phyloP scores from a whole-genome alignment of 805 yeast genomes.

The Kodamaea leandrae region DNA sequence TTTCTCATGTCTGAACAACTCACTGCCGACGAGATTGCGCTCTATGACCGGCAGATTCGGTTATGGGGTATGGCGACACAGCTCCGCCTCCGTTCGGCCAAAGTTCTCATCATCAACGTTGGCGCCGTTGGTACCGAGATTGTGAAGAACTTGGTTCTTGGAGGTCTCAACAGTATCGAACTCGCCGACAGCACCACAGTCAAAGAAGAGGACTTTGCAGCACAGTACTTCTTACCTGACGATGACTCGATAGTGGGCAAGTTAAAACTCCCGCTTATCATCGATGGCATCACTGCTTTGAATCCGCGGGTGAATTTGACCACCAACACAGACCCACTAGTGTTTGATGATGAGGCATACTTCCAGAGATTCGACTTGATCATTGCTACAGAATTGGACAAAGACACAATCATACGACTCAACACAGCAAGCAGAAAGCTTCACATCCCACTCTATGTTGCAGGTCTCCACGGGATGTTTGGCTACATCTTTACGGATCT shows the following conservation, averaged over 20 bases:
- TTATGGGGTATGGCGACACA: slow-evolving; percentile 97
- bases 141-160: slow-evolving; percentile 78
- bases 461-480: slow-evolving; percentile 74
- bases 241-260: slow-evolving; percentile 55
- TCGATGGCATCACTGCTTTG: slow-evolving; percentile 60
- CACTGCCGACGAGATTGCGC: slow-evolving; percentile 71
- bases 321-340: slow-evolving; percentile 29
- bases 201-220: slow-evolving; percentile 59
- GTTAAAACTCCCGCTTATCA: slow-evolving; percentile 52
- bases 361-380: slow-evolving; percentile 63
- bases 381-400: slow-evolving; percentile 65
- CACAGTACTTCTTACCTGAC: slow-evolving; percentile 68
- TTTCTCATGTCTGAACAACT: slow-evolving; percentile 4
- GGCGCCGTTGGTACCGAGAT: slow-evolving; percentile 81
- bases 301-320: slow-evolving; percentile 73
- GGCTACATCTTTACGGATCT: slow-evolving; percentile 83
- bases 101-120: slow-evolving; percentile 64
- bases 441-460: slow-evolving; percentile 63
- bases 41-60: slow-evolving; percentile 92
- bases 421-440: slow-evolving; percentile 56
- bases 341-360: slow-evolving; percentile 29
- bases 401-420: slow-evolving; percentile 41
- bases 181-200: slow-evolving; percentile 59
- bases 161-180: slow-evolving; percentile 82
- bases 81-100: slow-evolving; percentile 66